phyloP scores from a whole-genome alignment of 495 filamentous ascomycete species.

The Neurospora sp. region DNA sequence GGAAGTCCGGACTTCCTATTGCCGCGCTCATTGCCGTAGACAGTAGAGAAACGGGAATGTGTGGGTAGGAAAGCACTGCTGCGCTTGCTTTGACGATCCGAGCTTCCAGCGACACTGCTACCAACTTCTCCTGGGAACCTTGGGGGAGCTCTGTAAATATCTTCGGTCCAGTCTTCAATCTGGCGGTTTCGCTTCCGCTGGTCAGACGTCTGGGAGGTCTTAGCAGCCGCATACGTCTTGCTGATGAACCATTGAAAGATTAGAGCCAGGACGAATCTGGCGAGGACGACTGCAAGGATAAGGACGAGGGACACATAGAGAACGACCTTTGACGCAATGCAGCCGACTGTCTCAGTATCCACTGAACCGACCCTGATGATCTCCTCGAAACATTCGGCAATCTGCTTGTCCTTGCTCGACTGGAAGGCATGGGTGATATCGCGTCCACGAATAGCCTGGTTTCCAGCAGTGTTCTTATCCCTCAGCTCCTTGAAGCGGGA shows the following conservation, averaged over 20 bases:
- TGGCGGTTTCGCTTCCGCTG: constrained; percentile 75
- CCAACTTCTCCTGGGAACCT: constrained; percentile 60
- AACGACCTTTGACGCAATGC: constrained; percentile 94
- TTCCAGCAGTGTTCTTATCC: constrained; percentile 35
- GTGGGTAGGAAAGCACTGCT: constrained; percentile 68
- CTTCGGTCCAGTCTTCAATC: constrained; percentile 97
- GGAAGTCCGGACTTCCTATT: constrained; percentile 41
- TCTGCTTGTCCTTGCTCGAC: constrained; percentile 58
- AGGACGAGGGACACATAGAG: constrained; percentile 89
- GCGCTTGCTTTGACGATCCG: constrained; percentile 69
- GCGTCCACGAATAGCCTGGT: constrained; percentile 67
- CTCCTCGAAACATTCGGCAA: constrained; percentile 77
- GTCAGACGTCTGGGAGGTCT: constrained; percentile 59
- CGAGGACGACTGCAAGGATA: constrained; percentile 78
- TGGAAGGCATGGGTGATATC: constrained; percentile 88
- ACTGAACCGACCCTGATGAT: constrained; percentile 93
- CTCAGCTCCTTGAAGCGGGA: constrained; percentile 68
- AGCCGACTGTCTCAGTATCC: constrained; percentile 92
- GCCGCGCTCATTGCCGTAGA: constrained; percentile 61
- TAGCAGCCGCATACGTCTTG: constrained; percentile 66
- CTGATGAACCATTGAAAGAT: constrained; percentile 93
- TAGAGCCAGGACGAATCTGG: constrained; percentile 83
- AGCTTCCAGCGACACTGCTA: constrained; percentile 42
- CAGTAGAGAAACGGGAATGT: constrained; percentile 89
- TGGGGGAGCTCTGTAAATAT: constrained; percentile 86